Evolutionary conservation across 2,329 filamentous ascomycete genomes (phyloP), one percentile per base, ranked within the genome.

Genomic region (Phaeophleospora eucalypticola): DNA sequence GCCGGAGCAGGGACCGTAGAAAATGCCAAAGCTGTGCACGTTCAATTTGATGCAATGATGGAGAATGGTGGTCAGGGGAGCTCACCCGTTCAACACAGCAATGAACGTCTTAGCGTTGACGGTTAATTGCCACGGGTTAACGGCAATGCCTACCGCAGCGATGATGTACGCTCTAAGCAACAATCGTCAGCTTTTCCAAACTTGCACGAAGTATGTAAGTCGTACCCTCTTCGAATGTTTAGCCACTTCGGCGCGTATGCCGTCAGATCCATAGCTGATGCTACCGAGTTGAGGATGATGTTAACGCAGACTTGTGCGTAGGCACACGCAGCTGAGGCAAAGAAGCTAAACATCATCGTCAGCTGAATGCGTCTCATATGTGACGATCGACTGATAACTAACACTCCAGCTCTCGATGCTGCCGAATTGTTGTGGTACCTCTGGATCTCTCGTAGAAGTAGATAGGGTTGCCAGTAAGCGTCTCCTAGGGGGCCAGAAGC

Each of bases 121-220:
- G 41, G 73, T 62, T 12, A 74, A 63, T 35, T 71, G 63, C 70
- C 70, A 73, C 2, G 70, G 70, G 29, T 68, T 61, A n/a, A 68
- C 57, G 1, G 63, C 54, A 1, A 63, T 53, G 3, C 63, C 65
- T 6, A 72, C 54, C 2, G 71, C 41, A 4, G 61, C 63, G 43
- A 69, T 67, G 24, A 72, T 55, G 12, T 72, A 50, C 45, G 69
- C 66, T 14, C n/a, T n/a, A n/a, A n/a, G n/a, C n/a, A n/a, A n/a
- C n/a, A n/a, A n/a, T n/a, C n/a, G n/a, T n/a, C n/a, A n/a, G n/a
- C n/a, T n/a, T n/a, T n/a, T n/a, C n/a, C n/a, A n/a, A n/a, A n/a
- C n/a, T n/a, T n/a, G n/a, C n/a, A n/a, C n/a, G n/a, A n/a, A n/a
- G n/a, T n/a, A n/a, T n/a, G n/a, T n/a, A n/a, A n/a, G n/a, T n/a